Evolutionary conservation across 371 early-diverging fungal genomes (phyloP).

Genomic region (Zancudomyces culisetae): DNA sequence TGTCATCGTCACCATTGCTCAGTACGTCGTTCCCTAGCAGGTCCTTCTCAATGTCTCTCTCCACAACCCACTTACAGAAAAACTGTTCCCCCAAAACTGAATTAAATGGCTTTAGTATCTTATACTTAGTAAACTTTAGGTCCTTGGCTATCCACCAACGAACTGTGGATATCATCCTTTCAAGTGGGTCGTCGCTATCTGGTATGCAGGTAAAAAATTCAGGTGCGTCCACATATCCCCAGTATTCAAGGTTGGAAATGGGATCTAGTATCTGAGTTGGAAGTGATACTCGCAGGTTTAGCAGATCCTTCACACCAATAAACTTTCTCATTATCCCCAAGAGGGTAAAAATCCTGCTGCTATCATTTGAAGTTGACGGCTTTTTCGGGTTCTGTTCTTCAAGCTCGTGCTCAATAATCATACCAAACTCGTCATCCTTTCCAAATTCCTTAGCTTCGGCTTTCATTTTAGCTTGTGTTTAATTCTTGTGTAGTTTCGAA

Average conservation of each 20-base stretch:
- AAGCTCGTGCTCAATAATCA: neutral
- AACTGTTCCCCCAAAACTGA: constrained; percentile 38
- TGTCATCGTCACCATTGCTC: neutral
- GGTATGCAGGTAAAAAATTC: constrained; percentile 39
- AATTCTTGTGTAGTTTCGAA: too few relatives aligned
- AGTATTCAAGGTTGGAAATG: constrained; percentile 45
- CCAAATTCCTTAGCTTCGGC: too few relatives aligned
- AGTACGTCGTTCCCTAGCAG: neutral
- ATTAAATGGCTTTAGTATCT: constrained; percentile 35
- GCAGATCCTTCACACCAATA: constrained; percentile 36
- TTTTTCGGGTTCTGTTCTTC: neutral
- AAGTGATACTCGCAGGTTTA: constrained; percentile 35
- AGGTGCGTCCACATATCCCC: constrained; percentile 54
- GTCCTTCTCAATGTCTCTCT: neutral
- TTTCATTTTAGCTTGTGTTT: too few relatives aligned
- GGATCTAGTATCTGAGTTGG: constrained; percentile 49
- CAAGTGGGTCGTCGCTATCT: constrained; percentile 34
- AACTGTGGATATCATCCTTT: constrained; percentile 40
- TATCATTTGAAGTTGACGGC: constrained; percentile 8
- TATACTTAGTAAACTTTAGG: constrained; percentile 31
- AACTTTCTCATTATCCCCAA: constrained; percentile 35
- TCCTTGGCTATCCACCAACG: constrained; percentile 52
- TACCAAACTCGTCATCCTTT: too few relatives aligned
- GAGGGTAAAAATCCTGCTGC: constrained; percentile 24
- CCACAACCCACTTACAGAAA: constrained; percentile 32